A percentile compares a stretch with the other conserved stretches of the same genome.
Conservation (phyloP, 176 grass and related monocot species). For the Puya raimondii region DNA sequence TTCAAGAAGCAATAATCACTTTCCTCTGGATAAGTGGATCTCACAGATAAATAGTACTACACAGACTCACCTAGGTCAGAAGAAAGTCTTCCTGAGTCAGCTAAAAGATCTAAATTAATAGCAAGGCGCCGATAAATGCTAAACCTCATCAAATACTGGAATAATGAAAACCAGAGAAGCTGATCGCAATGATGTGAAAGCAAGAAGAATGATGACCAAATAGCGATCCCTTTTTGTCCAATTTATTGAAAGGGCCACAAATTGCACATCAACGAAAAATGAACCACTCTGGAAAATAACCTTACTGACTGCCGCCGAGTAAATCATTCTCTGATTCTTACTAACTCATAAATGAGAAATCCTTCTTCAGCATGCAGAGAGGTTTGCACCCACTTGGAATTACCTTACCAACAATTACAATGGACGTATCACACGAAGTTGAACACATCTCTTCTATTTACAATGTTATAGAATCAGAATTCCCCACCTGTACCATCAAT, state of each 20-base stretch:
- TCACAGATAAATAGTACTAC: not conserved
- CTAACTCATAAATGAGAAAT: not conserved
- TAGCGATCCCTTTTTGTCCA: not conserved
- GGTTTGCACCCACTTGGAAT: not conserved
- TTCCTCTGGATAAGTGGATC: not conserved
- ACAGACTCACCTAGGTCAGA: not conserved
- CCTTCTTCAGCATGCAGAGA: not conserved
- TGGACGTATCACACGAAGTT: not conserved
- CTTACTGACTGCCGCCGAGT: too few relatives aligned
- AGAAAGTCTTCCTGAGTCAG: not conserved
- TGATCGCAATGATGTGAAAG: not conserved
- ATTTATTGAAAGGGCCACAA: not conserved
- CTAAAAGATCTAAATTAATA: not conserved
- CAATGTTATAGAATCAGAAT: not conserved
- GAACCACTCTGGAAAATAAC: not conserved
- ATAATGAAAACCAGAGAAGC: not conserved
- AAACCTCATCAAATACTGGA: slow-evolving; percentile 1
- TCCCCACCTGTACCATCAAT: not conserved
- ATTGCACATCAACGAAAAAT: not conserved
- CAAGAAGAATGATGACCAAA: not conserved
- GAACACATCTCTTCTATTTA: not conserved
- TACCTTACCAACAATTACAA: not conserved
- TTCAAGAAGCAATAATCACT: not conserved
- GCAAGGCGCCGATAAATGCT: not conserved
- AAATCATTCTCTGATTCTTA: not conserved